Evolutionary conservation across 73 alveolate species (phyloP), one percentile per base, ranked within the genome.

Genomic region (Blepharisma stoltei): DNA sequence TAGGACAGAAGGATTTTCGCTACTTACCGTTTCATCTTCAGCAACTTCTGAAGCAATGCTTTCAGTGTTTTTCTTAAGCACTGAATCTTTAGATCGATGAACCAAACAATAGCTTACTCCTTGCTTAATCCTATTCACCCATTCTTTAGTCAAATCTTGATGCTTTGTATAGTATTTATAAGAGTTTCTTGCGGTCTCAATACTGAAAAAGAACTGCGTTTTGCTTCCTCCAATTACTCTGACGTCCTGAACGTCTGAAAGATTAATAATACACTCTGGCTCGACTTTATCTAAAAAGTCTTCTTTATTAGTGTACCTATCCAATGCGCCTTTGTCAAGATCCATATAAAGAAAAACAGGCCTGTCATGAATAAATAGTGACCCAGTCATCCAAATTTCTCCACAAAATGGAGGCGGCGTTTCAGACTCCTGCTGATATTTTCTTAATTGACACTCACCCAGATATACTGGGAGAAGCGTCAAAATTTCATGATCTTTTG

Each of bases 401-500:
- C 86, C 27, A n/a, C 65, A 69, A 69, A 69, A 69, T 50, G 76
- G 66, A 53, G 60, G 70, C 75, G 65, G 75, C 77, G 81, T 8
- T 38, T 27, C 49, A 11, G 21, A 27, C 53, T 66, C 54, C 67
- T 67, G 49, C 55, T 14, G 67, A 23, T 6, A 47, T 67, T 67
- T 46, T 77, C 6, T 0, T 14, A 67, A 32, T 67, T 77, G 55
- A n/a, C 55, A 67, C 43, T 82, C 54, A 67, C 55, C 79, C 79
- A 78, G 76, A 83, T 83, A 78, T 71, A 80, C 84, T 23, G 65
- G 73, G 52, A 82, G 21, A 78, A 87, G 66, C 66, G 76, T 77
- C 65, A 80, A 83, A 20, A 87, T 87, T 78, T 83, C 84, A 47
- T 66, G 38, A 79, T 83, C 85, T 78, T 50, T 87, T 8, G 92